phyloP scores from a whole-genome alignment of 2,329 filamentous ascomycete species.

The Neodidymelliopsis sp. region DNA sequence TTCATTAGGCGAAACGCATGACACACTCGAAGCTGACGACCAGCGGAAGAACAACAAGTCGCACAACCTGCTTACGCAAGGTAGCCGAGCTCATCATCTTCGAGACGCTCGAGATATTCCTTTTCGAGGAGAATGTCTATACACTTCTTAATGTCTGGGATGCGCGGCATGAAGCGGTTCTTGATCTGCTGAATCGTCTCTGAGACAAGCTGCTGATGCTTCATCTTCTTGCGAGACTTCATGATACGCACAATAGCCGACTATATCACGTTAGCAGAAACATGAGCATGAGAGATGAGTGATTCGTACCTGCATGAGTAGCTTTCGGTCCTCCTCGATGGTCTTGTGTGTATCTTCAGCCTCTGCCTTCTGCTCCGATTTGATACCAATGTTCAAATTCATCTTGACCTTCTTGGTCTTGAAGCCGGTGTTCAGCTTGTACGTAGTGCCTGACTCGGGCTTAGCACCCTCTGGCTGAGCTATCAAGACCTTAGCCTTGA shows the following conservation, averaged over 20 bases:
- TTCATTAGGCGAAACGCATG: slow-evolving; percentile 11
- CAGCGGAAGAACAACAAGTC: background rate
- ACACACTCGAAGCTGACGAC: slow-evolving; percentile 5
- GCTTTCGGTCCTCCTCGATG: slow-evolving; percentile 96
- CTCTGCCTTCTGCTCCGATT: slow-evolving; percentile 95
- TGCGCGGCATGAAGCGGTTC: slow-evolving; percentile 88
- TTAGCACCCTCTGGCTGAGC: slow-evolving; percentile 77
- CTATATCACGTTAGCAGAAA: slow-evolving; percentile 59
- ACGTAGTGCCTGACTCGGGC: slow-evolving; percentile 78
- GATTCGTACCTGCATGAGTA: slow-evolving; percentile 89
- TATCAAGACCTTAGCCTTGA: slow-evolving; percentile 90
- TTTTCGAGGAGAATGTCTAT: slow-evolving; percentile 99
- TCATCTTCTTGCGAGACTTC: slow-evolving; percentile 99
- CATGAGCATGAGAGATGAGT: background rate
- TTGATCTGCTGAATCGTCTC: slow-evolving; percentile 97
- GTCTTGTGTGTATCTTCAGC: slow-evolving; percentile 98
- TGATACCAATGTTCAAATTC: slow-evolving; percentile 93
- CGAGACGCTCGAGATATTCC: slow-evolving; percentile 95
- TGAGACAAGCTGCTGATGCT: slow-evolving; percentile 91
- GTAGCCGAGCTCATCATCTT: slow-evolving; percentile 93
- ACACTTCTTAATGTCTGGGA: slow-evolving; percentile 98
- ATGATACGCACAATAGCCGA: slow-evolving; percentile 99
- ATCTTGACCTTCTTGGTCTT: slow-evolving; percentile 98
- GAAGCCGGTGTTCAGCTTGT: slow-evolving; percentile 90
- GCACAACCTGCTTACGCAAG: slow-evolving; percentile 69